Evolutionary conservation across 2,329 filamentous ascomycete species (phyloP).

Genomic region (Xylariaceae sp.): DNA sequence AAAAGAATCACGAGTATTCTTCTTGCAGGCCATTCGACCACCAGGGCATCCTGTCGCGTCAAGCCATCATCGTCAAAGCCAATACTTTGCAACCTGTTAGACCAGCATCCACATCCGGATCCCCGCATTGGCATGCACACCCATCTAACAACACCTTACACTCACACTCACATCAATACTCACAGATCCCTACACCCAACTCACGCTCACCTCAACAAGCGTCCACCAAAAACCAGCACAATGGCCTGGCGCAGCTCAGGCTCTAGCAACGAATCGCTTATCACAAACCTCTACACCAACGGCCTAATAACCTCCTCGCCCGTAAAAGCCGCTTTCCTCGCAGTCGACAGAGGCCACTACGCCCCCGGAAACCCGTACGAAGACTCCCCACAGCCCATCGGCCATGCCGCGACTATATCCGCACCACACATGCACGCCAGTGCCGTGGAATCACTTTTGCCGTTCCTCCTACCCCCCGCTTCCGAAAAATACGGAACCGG

Average conservation of each 20-base stretch:
- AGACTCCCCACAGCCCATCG: slow-evolving; percentile 55
- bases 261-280: slow-evolving; percentile 67
- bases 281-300: slow-evolving; percentile 73
- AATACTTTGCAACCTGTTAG: too few relatives aligned
- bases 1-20: too few relatives aligned
- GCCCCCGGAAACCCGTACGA: slow-evolving; percentile 68
- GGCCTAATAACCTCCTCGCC: slow-evolving; percentile 68
- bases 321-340: slow-evolving; percentile 78
- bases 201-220: background rate
- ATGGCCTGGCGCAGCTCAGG: slow-evolving; percentile 95
- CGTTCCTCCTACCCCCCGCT: slow-evolving; percentile 38
- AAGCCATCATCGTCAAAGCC: too few relatives aligned
- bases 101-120: background rate
- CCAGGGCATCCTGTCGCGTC: too few relatives aligned
- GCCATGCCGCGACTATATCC: slow-evolving; percentile 55
- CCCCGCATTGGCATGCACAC: slow-evolving; percentile 11
- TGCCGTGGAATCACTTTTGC: slow-evolving; percentile 49
- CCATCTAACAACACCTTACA: background rate
- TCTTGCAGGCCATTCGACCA: too few relatives aligned
- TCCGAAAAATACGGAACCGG: background rate
- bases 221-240: slow-evolving; percentile 19
- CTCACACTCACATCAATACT: background rate
- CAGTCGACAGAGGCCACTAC: slow-evolving; percentile 85
- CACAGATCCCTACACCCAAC: background rate
- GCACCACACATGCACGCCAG: slow-evolving; percentile 62